phyloP scores from a whole-genome alignment of 2,329 filamentous ascomycete species.

The Pestalotiopsis sp. region DNA sequence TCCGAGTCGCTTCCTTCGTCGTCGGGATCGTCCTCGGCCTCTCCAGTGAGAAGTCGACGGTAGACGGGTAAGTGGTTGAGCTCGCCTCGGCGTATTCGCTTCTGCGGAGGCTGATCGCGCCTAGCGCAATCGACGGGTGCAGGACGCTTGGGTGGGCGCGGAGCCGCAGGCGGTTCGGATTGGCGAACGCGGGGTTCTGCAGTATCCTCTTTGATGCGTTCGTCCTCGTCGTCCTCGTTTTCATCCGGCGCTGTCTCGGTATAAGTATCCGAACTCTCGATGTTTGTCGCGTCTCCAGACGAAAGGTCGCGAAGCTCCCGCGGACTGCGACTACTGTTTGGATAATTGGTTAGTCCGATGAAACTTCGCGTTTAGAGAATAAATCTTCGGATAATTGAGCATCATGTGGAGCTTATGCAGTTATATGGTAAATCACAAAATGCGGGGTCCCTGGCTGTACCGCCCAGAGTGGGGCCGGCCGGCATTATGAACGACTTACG shows the following conservation, averaged over 20 bases:
- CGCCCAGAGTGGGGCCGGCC: background rate
- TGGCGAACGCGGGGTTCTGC: background rate
- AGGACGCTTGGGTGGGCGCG: too few species aligned
- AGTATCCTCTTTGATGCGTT: background rate
- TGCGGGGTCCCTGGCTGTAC: background rate
- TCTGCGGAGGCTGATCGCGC: too few species aligned
- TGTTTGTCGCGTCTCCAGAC: background rate
- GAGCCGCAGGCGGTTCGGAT: too few species aligned
- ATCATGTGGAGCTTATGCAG: background rate
- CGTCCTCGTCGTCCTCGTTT: background rate
- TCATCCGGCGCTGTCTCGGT: too few species aligned
- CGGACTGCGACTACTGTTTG: background rate
- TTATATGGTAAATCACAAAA: background rate
- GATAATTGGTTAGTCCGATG: conserved; percentile 9
- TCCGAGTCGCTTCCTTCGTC: background rate
- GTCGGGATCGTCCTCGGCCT: too few species aligned
- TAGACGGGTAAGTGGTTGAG: too few species aligned
- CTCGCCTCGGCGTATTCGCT: too few species aligned
- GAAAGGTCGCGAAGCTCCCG: too few species aligned
- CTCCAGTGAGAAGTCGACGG: too few species aligned
- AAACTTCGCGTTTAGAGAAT: background rate
- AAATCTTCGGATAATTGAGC: background rate
- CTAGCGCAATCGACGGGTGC: too few species aligned
- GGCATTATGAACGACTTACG: background rate
- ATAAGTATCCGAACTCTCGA: too few species aligned